These are phyloP conservation scores for Cruciata laevipes DNA, from an alignment of 257 asterid genomes.

Conservation along the genomic window DNA sequence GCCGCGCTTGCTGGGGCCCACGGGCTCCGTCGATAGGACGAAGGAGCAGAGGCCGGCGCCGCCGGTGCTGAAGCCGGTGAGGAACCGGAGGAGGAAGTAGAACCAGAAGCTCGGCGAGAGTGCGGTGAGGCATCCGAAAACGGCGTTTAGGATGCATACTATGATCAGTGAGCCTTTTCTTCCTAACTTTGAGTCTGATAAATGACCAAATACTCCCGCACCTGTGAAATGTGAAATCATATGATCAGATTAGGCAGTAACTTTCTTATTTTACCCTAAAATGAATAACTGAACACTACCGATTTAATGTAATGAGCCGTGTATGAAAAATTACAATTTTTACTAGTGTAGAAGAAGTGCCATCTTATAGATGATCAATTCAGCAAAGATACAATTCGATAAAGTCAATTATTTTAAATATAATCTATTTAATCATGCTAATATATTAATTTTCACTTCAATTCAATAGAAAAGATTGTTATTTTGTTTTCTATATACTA, in stretches of 20 bases:
- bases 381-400: no score
- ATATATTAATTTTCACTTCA: no score
- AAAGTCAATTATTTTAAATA: no score
- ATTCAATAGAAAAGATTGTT: no score
- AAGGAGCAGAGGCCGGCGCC: constrained; percentile 86
- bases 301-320: no score
- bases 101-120: constrained; percentile 50
- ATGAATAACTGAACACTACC: no score
- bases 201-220: constrained; percentile 89
- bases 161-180: constrained; percentile 68
- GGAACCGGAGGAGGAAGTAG: constrained; percentile 55
- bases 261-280: no score
- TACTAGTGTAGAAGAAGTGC: no score
- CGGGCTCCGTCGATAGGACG: constrained; percentile 84
- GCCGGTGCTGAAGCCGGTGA: constrained; percentile 87
- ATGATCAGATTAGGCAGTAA: not conserved
- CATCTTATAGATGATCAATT: no score
- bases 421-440: no score
- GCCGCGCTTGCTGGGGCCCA: constrained; percentile 71
- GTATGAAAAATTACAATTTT: no score
- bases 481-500: no score
- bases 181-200: constrained; percentile 74
- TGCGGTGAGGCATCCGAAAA: constrained; percentile 70
- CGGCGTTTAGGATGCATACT: constrained; percentile 61
- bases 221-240: constrained; percentile 28